A percentile compares a stretch with the other conserved stretches of the same genome.
Conservation (phyloP, 2,329 filamentous ascomycete genomes). For the Colletotrichum spinosum region DNA sequence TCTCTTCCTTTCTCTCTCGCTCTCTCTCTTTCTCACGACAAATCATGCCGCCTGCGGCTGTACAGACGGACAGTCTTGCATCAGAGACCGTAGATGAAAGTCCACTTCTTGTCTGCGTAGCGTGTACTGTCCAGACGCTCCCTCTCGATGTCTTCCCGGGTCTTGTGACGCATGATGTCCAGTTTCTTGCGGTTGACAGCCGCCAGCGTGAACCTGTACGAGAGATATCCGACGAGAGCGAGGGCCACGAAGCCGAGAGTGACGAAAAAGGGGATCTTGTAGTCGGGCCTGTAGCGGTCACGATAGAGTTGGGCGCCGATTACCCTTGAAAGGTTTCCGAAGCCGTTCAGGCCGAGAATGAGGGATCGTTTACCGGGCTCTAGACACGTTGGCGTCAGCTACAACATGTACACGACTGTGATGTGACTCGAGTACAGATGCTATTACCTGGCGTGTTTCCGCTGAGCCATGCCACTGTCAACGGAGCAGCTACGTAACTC, state of each 20-base stretch:
- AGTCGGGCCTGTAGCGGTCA: slow-evolving; percentile 46
- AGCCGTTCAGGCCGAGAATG: slow-evolving; percentile 49
- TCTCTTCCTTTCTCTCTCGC: neutral
- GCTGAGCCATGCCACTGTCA: slow-evolving; percentile 48
- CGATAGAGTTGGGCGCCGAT: slow-evolving; percentile 46
- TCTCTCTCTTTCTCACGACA: neutral
- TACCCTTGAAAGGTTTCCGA: slow-evolving; percentile 48
- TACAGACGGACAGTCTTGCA: neutral
- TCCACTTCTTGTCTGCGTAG: slow-evolving; percentile 45
- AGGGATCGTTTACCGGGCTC: slow-evolving; percentile 47
- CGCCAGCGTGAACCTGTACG: slow-evolving; percentile 43
- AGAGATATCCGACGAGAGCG: slow-evolving; percentile 46
- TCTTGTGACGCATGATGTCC: slow-evolving; percentile 39
- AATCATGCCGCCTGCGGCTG: neutral
- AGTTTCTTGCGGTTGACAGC: slow-evolving; percentile 43
- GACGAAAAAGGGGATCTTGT: slow-evolving; percentile 45
- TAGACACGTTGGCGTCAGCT: slow-evolving; percentile 9
- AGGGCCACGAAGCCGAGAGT: slow-evolving; percentile 46
- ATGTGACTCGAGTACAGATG: too few relatives aligned
- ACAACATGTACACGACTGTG: neutral
- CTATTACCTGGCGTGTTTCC: slow-evolving; percentile 44
- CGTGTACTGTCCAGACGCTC: slow-evolving; percentile 39
- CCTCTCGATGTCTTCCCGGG: slow-evolving; percentile 39
- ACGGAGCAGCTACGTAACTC: slow-evolving; percentile 45
- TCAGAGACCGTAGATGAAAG: slow-evolving; percentile 45